Base-by-base conservation (phyloP, 495 filamentous ascomycete species). In the Podospora australis region DNA sequence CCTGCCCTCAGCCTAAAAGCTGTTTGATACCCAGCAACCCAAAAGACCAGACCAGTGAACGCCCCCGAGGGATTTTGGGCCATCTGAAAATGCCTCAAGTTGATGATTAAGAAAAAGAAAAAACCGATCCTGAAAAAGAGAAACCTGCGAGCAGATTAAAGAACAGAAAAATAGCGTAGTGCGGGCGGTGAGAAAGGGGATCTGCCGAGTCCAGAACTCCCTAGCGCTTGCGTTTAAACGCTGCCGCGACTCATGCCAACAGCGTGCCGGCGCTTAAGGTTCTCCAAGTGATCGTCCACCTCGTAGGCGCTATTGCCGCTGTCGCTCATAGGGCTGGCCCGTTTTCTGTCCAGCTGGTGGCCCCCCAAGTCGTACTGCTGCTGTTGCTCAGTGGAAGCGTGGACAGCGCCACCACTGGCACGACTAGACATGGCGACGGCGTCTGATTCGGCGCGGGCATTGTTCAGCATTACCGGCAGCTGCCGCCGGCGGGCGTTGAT, bases 401-500 rank as follows among this genome's bases (percentile, higher is more conserved):
- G 17, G 8, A 53, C 44, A 2, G 58, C 62, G 30, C 45, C 44
- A 7, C 59, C 58, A 22, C 34, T 25, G 25, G 23, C 20, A 21
- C 55, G 49, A n/a, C 57, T 35, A 24, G 29, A 47, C 0, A 32
- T 48, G 45, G 54, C 49, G 45, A 57, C 67, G 22, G 56, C 65
- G 13, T 65, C 65, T 4, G 60, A 57, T 55, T 73, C 70, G 17
- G 65, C 69, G n/a, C 62, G 58, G 0, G 71, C 72, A 50, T 71
- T 66, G 29, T 78, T 81, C 21, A 81, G 72, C 47, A 88, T 68
- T 17, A 67, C 68, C 14, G 87, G 87, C n/a, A 90, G 65, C 51
- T 88, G 82, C 34, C 89, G 80, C 38, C 89, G 75, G 44, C 89
- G 77, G 8, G 88, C 88, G 57, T 95, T 96, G 65, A 96, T 96